Base-by-base conservation (phyloP, 352 stramenopile genomes). In the Pythium apleroticum region DNA sequence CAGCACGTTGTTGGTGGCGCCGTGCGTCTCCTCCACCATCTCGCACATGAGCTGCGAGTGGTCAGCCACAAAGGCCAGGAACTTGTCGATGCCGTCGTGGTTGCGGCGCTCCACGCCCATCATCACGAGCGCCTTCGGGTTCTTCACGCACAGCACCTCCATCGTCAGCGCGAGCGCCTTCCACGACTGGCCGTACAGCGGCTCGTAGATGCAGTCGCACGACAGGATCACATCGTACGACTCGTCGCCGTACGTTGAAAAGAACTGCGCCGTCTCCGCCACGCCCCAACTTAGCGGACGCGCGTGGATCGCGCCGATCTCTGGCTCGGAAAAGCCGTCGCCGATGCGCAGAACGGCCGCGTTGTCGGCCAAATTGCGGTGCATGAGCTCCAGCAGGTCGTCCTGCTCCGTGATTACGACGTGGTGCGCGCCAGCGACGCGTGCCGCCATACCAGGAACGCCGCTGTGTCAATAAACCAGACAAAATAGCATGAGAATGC, bases 151-250 rank as follows among this genome's bases (percentile, higher is more conserved):
- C 19, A 96, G 37, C 10, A 84, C 71, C 63, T 96, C 81, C 78
- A 98, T 96, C 1, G 87, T 92, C 68, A 97, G 80, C 20, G 89
- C 90, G 31, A 98, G 66, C 15, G 75, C 73, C 48, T 86, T 74
- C 92, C 92, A 98, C 15, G 85, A 95, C 59, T 90, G 79, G 57
- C 95, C 95, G 70, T 98, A 98, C 25, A 98, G 76, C 45, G 91
- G 92, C 73, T 98, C 87, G 74, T 97, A 98, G 53, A 98, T 91
- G 77, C 93, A 98, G 75, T 98, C 95, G 67, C 93, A 98, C 54
- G 95, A 97, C 7, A 98, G 71, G 52, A 98, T 88, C 41, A 98
- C 75, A 59, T 98, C 91, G 68, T 98, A 89, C 20, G 72, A 68
- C 41, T 90, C 81, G 24, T 76, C 57, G 0, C 59, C 52, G 60